Evolutionary conservation across 208 protist genomes (phyloP), one percentile per base, ranked within the genome.

Genomic region (Leishmania lainsoni): DNA sequence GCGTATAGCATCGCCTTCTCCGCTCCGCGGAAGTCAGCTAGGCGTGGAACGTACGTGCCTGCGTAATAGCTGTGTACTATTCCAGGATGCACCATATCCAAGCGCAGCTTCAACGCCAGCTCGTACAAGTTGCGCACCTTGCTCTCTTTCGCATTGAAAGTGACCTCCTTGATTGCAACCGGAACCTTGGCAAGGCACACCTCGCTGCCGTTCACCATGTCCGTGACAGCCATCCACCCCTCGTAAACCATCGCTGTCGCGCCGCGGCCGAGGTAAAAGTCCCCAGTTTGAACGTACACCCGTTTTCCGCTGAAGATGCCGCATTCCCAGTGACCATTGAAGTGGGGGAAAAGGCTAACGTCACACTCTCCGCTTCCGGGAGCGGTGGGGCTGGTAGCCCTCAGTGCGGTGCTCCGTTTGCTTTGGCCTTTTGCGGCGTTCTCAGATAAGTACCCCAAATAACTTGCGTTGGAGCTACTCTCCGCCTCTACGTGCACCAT

Each of bases 251-350:
- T 5, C 22, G 82, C 71, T 29, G 68, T 35, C 29, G 82, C 69
- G 10, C 82, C 82, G 22, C 82, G 82, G 2, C 82, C 82, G 17
- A 86, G 59, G 56, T 65, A 79, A 3, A 51, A 42, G 72, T 61
- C 72, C 5, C 52, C 72, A 1, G 78, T 63, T 29, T 81, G 76
- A 2, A 86, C 42, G 32, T 76, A 82, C 42, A 86, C 78, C 8
- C 78, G 82, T 45, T 79, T 78, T n/a, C 74, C 82, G 32, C 51
- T 22, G 39, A 82, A 86, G 17, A 72, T 86, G 35, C 82, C 82
- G 29, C 82, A 86, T 29, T 86, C 82, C 82, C 82, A 86, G 20
- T 54, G 82, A 17, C 82, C 74, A 26, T 48, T 49, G 26, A 63
- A 45, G n/a, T 61, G 63, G 0, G 82, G 78, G 73, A 82, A 86